Conservation (phyloP, 2,329 filamentous ascomycete species). For the Penicillium hesseltinei region DNA sequence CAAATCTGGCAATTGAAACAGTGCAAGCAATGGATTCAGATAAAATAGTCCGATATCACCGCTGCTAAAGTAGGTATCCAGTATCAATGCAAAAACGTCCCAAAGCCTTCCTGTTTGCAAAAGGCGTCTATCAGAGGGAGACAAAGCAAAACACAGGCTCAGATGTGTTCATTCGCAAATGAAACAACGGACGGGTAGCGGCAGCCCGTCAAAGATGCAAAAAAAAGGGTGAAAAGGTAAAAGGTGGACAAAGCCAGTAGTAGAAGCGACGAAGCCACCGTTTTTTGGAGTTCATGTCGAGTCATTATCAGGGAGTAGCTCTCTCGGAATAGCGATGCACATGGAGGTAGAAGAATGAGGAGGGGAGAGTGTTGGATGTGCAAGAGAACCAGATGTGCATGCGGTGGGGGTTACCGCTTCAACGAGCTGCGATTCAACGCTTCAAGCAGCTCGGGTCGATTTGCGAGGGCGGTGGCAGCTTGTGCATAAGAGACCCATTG, state of each 20-base stretch:
- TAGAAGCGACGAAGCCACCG: conserved; percentile 20
- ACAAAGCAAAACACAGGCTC: neutral
- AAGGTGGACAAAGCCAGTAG: conserved; percentile 16
- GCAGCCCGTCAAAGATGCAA: conserved; percentile 11
- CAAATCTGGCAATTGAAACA: neutral
- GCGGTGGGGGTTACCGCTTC: conserved; percentile 44
- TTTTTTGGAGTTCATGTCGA: conserved; percentile 22
- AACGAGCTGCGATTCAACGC: conserved; percentile 80
- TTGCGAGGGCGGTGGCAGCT: conserved; percentile 72
- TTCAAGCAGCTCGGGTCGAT: conserved; percentile 82
- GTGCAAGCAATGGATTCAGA: conserved; percentile 9
- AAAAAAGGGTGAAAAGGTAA: neutral
- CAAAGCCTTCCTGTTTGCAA: conserved; percentile 3
- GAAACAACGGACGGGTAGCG: conserved; percentile 6
- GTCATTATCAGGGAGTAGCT: conserved; percentile 19
- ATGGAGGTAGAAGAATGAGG: neutral
- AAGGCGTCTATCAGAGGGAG: conserved; percentile 5
- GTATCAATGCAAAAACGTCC: conserved; percentile 1
- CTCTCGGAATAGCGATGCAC: conserved; percentile 14
- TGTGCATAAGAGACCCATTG: conserved; percentile 85
- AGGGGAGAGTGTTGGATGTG: conserved; percentile 1
- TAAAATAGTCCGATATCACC: conserved; percentile 2
- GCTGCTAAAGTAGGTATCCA: neutral
- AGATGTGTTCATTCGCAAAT: neutral
- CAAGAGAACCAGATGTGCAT: conserved; percentile 3